Conservation (phyloP, 148 eudicot genomes). For the Spergularia bocconei region DNA sequence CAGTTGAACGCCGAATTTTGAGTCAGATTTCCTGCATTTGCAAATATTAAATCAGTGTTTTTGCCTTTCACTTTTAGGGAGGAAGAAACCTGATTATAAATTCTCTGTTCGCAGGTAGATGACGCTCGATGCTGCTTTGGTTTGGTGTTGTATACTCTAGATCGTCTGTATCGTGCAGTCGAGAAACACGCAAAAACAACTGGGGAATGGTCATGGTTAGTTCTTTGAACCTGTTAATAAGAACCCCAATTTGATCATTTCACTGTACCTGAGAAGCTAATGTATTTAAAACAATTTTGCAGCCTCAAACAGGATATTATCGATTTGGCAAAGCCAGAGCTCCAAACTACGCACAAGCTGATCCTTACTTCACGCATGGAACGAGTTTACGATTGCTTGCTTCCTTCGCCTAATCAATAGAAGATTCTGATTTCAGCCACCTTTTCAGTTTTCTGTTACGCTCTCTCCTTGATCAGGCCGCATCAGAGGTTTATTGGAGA, state of each 20-base stretch:
- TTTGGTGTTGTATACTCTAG: conserved; percentile 69
- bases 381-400: conserved; percentile 85
- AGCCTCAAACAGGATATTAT: conserved; percentile 86
- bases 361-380: conserved; percentile 78
- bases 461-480: background rate
- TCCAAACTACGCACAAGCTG: conserved; percentile 63
- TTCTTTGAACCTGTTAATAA: conserved; percentile 6
- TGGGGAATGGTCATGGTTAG: conserved; percentile 93
- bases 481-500: background rate
- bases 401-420: conserved; percentile 51
- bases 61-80: too few species aligned
- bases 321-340: conserved; percentile 78
- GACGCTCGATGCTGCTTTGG: conserved; percentile 88
- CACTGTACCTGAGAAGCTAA: background rate
- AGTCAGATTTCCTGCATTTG: too few species aligned
- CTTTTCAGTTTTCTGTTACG: background rate
- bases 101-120: conserved; percentile 46
- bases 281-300: conserved; percentile 16
- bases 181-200: conserved; percentile 84
- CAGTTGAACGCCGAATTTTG: too few species aligned
- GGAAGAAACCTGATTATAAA: background rate
- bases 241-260: too few species aligned
- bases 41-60: too few species aligned
- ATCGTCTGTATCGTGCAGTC: conserved; percentile 73
- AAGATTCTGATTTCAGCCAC: background rate